Base-by-base conservation (phyloP, 768 basidiomycete species). In the Calocybe cyanea region DNA sequence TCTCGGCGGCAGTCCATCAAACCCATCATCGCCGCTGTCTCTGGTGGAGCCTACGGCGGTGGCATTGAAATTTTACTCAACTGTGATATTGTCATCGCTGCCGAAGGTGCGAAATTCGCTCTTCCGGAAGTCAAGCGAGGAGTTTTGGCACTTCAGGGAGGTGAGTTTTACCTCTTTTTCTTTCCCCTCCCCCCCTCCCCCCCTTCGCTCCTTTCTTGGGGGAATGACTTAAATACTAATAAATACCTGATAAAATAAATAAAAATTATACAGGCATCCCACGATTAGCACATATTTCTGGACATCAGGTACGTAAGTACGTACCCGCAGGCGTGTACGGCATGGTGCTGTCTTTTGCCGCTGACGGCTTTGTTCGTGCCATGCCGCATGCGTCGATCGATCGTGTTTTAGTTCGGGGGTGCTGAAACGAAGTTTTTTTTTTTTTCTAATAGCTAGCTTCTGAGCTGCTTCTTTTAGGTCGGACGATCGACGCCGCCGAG, bases 61-160 rank as follows among this genome's bases (percentile, higher is more conserved):
- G 85, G 81, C 6, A 67, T 77, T 51, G 84, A 85, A 57, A 73
- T 86, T 40, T 51, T 87, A 1, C 54, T 90, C 4, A 92, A 91
- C 52, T 89, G 86, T 50, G 89, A 91, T 56, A 57, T 90, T 20
- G 85, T 90, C 42, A 61, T 91, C 15, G 82, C 88, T 1, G 75
- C 71, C 49, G 70, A 80, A 40, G 76, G 79, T 13, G 81, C 87
- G 2, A 77, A 73, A 45, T 87, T 92, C 50, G 85, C 78, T 3
- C 69, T 89, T 19, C 85, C 86, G 0, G 88, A 91, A 54, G 88
- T 88, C 3, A 85, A 81, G 61, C 74, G 85, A 21, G 89, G 90
- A 0, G 87, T 89, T 7, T 57, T 86, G 23, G 87, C 85, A 10
- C 65, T 75, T 10, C 81, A 83, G 56, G 88, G 88, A 57, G 86